Conservation (phyloP, 257 asterid species). For the Salvia rosmarinus region DNA sequence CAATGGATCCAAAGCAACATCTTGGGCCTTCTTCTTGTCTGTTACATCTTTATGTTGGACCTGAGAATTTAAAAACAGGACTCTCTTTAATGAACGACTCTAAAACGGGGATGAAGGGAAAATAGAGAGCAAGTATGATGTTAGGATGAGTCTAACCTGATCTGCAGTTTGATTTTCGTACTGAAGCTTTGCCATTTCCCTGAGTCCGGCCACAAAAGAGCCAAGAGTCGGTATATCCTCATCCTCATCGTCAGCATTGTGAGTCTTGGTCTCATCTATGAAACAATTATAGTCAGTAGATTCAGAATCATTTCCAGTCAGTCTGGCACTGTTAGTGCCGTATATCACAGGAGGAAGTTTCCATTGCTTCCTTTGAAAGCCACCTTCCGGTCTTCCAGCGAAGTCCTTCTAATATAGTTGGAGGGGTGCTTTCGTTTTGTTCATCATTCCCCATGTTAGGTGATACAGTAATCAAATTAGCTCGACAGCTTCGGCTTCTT, state of each 20-base stretch:
- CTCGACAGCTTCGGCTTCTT: slow-evolving; percentile 73
- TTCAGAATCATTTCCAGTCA: slow-evolving; percentile 62
- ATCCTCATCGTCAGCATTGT: slow-evolving; percentile 55
- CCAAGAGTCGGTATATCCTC: slow-evolving; percentile 92
- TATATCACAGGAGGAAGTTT: slow-evolving; percentile 69
- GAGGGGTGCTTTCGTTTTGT: slow-evolving; percentile 73
- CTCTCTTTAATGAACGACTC: background rate
- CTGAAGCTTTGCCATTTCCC: slow-evolving; percentile 87
- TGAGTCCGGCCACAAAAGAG: slow-evolving; percentile 91
- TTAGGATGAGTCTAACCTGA: slow-evolving; percentile 58
- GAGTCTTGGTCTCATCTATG: slow-evolving; percentile 56
- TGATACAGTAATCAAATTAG: slow-evolving; percentile 48
- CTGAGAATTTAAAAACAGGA: slow-evolving; percentile 26
- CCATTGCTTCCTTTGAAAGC: slow-evolving; percentile 76
- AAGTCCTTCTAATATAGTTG: slow-evolving; percentile 58
- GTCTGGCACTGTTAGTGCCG: slow-evolving; percentile 48
- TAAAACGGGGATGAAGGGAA: background rate
- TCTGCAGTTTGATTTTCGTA: slow-evolving; percentile 47
- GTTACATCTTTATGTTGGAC: slow-evolving; percentile 37
- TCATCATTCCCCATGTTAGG: slow-evolving; percentile 50
- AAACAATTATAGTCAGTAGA: slow-evolving; percentile 66
- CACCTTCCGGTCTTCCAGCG: slow-evolving; percentile 68
- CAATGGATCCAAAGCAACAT: slow-evolving; percentile 38
- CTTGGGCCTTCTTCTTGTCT: slow-evolving; percentile 34
- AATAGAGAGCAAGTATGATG: background rate